Evolutionary conservation across 2,329 filamentous ascomycete species (phyloP).

Genomic region (Neofusicoccum kwambonambiense): DNA sequence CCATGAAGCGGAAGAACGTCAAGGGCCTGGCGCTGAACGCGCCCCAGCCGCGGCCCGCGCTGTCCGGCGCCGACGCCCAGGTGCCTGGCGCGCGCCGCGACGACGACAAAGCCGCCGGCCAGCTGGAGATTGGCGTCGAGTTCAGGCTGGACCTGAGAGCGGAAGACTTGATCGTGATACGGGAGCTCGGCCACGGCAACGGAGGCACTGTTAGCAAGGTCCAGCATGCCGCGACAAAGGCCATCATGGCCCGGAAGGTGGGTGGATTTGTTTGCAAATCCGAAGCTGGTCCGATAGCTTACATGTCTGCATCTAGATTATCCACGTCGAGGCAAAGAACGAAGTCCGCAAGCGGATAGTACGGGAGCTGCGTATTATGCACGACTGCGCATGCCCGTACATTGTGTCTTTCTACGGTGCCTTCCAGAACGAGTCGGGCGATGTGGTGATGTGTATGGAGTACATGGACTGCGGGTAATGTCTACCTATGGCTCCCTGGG

Average conservation of each 20-base stretch:
- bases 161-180: conserved; percentile 88
- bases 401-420: conserved; percentile 98
- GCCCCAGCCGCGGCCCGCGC: conserved; percentile 69
- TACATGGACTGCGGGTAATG: conserved; percentile 98
- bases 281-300: conserved; percentile 10
- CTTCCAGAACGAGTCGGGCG: conserved; percentile 92
- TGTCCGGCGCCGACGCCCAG: conserved; percentile 69
- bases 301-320: conserved; percentile 61
- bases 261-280: conserved; percentile 20
- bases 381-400: conserved; percentile 93
- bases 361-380: conserved; percentile 95
- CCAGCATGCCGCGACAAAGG: conserved; percentile 88
- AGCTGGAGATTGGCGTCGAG: conserved; percentile 93
- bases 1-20: conserved; percentile 98
- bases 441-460: conserved; percentile 99
- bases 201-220: conserved; percentile 98
- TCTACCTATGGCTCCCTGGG: background rate
- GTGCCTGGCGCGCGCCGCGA: conserved; percentile 60
- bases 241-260: conserved; percentile 97
- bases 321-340: conserved; percentile 96
- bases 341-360: conserved; percentile 97
- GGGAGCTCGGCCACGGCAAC: conserved; percentile 93
- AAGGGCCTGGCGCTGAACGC: conserved; percentile 89
- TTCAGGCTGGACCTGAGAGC: conserved; percentile 90
- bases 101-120: conserved; percentile 62